phyloP scores from a whole-genome alignment of 306 rosid species.

The Vachellia collinsii region DNA sequence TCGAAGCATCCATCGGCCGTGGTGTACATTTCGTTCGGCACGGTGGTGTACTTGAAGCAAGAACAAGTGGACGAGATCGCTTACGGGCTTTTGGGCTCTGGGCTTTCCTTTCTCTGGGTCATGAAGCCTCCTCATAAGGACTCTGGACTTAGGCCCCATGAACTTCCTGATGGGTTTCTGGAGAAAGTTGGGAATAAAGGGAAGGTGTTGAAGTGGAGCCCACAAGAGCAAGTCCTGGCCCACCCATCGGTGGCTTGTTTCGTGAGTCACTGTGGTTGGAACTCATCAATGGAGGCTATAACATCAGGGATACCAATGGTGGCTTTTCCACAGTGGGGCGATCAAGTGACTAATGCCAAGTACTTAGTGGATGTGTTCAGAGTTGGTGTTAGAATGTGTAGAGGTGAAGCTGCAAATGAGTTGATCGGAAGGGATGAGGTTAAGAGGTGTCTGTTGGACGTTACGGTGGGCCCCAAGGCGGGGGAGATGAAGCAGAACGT shows the following conservation, averaged over 20 bases:
- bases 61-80: not conserved
- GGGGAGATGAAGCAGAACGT: too few relatives aligned
- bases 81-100: not conserved
- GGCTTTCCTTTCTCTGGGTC: not conserved
- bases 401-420: too few relatives aligned
- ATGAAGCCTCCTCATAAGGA: not conserved
- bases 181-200: slow-evolving; percentile 46
- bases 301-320: slow-evolving; percentile 48
- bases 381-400: not conserved
- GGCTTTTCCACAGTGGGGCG: slow-evolving; percentile 54
- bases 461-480: slow-evolving; percentile 28
- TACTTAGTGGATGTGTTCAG: slow-evolving; percentile 36
- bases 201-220: slow-evolving; percentile 45
- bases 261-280: slow-evolving; percentile 60
- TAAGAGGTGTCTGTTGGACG: slow-evolving; percentile 43
- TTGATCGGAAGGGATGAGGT: too few relatives aligned
- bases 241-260: slow-evolving; percentile 51
- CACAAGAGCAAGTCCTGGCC: slow-evolving; percentile 44
- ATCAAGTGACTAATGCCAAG: slow-evolving; percentile 59
- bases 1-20: not conserved
- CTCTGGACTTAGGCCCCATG: not conserved
- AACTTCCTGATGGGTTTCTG: slow-evolving; percentile 35
- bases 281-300: slow-evolving; percentile 53
- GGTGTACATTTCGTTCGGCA: not conserved
- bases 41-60: not conserved